phyloP scores from a whole-genome alignment of 805 yeast species.

The Suhomyces prunicola region DNA sequence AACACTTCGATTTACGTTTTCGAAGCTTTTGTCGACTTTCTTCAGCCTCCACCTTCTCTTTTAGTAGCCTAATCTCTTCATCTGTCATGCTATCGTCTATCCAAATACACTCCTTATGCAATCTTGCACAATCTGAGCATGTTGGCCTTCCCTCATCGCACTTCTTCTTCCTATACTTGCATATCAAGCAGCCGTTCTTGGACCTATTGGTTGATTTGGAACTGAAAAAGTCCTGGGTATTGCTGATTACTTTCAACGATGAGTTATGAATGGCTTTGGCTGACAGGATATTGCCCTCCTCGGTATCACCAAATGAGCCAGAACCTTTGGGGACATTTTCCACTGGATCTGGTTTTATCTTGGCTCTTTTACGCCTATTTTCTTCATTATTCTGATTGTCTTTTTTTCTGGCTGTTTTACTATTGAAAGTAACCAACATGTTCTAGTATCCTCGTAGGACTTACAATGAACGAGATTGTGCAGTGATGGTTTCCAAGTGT shows the following conservation, averaged over 20 bases:
- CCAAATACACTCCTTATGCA: slow-evolving; percentile 48
- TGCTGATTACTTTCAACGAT: slow-evolving; percentile 13
- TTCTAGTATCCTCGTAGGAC: not conserved
- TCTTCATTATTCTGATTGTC: not conserved
- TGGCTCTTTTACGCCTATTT: not conserved
- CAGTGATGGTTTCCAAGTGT: not conserved
- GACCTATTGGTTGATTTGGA: slow-evolving; percentile 37
- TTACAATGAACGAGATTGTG: not conserved
- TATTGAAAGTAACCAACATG: slow-evolving; percentile 22
- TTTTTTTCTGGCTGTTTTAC: slow-evolving; percentile 8
- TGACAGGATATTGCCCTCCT: not conserved
- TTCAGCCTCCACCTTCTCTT: slow-evolving; percentile 32
- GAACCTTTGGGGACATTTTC: not conserved
- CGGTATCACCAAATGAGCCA: not conserved
- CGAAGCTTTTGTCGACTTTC: slow-evolving; percentile 44
- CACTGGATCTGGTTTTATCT: not conserved
- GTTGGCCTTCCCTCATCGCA: slow-evolving; percentile 50
- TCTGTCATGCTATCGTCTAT: slow-evolving; percentile 42
- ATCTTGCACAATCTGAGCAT: slow-evolving; percentile 49
- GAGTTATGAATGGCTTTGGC: not conserved
- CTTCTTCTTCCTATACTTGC: slow-evolving; percentile 62
- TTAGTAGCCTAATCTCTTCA: slow-evolving; percentile 34
- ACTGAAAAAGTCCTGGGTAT: slow-evolving; percentile 12
- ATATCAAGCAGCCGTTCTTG: slow-evolving; percentile 63
- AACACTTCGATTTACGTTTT: slow-evolving; percentile 24